These are phyloP conservation scores for Eucalyptus victrix DNA, from an alignment of 345 rosid species.

Conservation along the genomic window DNA sequence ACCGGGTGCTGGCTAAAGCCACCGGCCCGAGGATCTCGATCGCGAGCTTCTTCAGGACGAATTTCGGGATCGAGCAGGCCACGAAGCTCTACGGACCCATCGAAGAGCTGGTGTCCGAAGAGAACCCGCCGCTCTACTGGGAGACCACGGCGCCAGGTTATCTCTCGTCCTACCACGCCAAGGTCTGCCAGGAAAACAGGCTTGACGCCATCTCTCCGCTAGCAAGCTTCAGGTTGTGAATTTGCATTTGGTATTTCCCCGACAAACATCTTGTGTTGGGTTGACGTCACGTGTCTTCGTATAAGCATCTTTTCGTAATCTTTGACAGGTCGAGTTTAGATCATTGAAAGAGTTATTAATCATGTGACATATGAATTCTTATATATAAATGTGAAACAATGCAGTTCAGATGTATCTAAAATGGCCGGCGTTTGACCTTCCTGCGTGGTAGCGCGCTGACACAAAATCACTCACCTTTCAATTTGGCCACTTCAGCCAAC, in stretches of 20 bases:
- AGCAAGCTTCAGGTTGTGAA: background rate
- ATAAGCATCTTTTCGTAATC: no score
- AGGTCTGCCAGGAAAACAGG: background rate
- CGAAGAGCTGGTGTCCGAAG: slow-evolving; percentile 14
- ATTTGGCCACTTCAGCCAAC: no score
- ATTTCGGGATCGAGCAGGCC: background rate
- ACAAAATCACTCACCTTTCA: no score
- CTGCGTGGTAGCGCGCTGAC: no score
- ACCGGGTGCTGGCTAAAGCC: background rate
- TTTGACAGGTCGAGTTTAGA: background rate
- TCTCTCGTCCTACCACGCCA: background rate
- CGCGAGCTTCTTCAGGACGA: background rate
- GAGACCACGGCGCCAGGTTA: slow-evolving; percentile 14
- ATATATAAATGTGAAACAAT: background rate
- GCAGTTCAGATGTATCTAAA: background rate
- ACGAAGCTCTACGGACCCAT: slow-evolving; percentile 15
- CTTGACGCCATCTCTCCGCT: background rate
- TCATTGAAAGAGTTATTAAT: background rate
- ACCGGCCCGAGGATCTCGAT: background rate
- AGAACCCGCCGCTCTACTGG: slow-evolving; percentile 15
- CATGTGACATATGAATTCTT: background rate
- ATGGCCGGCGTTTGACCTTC: no score
- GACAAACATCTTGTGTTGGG: background rate
- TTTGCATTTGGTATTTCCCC: background rate
- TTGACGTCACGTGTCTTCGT: background rate